Base-by-base conservation (phyloP, 2,329 filamentous ascomycete genomes). In the Cytospora piceicola region DNA sequence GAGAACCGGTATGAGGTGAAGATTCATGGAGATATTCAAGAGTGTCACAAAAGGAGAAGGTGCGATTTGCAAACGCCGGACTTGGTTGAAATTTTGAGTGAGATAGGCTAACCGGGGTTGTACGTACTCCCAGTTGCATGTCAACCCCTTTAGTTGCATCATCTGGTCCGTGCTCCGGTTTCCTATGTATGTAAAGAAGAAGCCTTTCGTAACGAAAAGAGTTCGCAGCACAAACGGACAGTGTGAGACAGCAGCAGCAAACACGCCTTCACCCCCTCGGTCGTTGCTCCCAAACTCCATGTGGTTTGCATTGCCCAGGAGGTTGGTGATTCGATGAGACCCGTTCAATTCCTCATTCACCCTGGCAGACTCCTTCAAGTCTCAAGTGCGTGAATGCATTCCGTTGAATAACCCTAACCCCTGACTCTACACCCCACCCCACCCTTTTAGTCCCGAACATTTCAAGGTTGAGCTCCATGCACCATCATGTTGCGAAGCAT, bases 41-140 rank as follows among this genome's bases (percentile, higher is more conserved):
- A 39, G 39, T 57, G 32, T 34, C 30, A 56, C 52, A 61, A 52
- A 30, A 54, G 36, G 52, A 58, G 34, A 20, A 58, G 54, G 14
- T 53, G 20, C 46, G 22, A 42, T 30, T 61, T 57, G 42, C 36
- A 57, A 29, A n/a, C 42, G 24, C 46, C 11, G 22, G 51, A n/a
- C 49, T 56, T 32, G 55, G 49, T 58, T 58, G 64, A 66, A 66
- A 58, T 58, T 66, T 66, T 54, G 64, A 27, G 8, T 34, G 46
- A 42, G 32, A 27, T 34, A 24, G 12, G 4, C 27, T 63, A 66
- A 66, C 11, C 64, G 64, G 54, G 59, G 59, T 66, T 34, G 17
- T 30, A 63, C 49, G 64, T 66, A 54, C 3, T 20, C 32, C 1
- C 56, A 63, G 27, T n/a, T 63, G 53, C 64, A 66, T 66, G 2